Base-by-base conservation (phyloP, 1,139 yeast genomes). In the Kodamaea sp. region DNA sequence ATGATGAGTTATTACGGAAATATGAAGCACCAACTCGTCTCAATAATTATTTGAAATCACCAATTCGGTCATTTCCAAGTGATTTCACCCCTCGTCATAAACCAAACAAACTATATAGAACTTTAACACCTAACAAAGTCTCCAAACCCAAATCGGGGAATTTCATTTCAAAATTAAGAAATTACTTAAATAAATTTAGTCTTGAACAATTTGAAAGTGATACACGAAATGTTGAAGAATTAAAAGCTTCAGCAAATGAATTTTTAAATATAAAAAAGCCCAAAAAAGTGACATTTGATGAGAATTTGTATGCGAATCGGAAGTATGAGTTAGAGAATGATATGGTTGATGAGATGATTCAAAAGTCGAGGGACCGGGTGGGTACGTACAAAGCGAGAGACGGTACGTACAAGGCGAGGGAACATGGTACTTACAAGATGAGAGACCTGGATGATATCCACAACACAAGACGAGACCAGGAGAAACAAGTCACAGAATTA, bases 121-220 rank as follows among this genome's bases (percentile, higher is more conserved):
- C 36, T 8, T 26, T 24, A n/a, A 27, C 11, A 20, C 22, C 38
- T 8, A 15, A 15, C 4, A 38, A 30, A 25, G 38, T 36, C 15
- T 24, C 29, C 30, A 41, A 38, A 29, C 31, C 36, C 3, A 36
- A 15, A 15, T 15, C 20, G 20, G 20, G 20, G 4, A 15, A 15
- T 15, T 40, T 46, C 24, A 42, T 46, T 24, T 28, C 41, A 8
- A 29, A 43, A 24, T 34, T 48, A 11, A 27, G 43, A 29, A 39
- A 35, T 10, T 40, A 45, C 26, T 43, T 48, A 26, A 44, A 45
- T 6, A 41, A 31, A 5, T 43, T 42, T 35, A 41, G 38, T 10
- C 32, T 44, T 24, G 46, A 42, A 6, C 37, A 36, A 7, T 35
- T 39, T 29, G 50, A 46, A 24, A 29, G 36, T 4, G 45, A 46